A percentile compares a stretch with the other conserved stretches of the same genome.
phyloP scores from a whole-genome alignment of 1,284 basidiomycete genomes.

The Trametes polyzona region DNA sequence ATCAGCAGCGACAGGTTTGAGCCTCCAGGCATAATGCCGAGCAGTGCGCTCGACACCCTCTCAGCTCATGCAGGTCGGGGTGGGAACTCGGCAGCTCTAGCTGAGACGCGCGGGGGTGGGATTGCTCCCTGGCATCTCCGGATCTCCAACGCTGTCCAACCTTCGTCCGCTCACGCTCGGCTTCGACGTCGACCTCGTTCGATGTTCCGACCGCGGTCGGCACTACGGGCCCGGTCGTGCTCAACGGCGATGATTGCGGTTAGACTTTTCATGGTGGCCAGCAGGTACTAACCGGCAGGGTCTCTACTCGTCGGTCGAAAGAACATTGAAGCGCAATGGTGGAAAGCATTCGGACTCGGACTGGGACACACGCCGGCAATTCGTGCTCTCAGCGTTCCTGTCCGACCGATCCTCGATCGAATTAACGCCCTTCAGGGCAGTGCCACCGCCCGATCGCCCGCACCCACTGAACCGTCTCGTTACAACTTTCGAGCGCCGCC shows the following conservation, averaged over 20 bases:
- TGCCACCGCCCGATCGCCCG: not conserved
- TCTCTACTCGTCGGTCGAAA: not conserved
- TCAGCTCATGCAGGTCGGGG: too few relatives aligned
- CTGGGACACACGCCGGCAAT: not conserved
- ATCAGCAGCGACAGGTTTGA: not conserved
- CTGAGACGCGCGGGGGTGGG: too few relatives aligned
- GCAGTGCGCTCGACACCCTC: too few relatives aligned
- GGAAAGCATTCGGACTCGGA: not conserved
- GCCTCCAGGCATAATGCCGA: too few relatives aligned
- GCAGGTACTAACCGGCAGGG: not conserved
- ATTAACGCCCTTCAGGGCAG: not conserved
- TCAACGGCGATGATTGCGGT: too few relatives aligned
- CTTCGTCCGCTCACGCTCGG: too few relatives aligned
- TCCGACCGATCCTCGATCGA: not conserved
- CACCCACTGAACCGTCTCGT: too few relatives aligned
- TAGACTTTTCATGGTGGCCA: not conserved
- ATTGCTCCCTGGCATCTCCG: too few relatives aligned
- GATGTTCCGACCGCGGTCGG: slow-evolving; percentile 6
- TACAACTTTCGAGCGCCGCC: not conserved
- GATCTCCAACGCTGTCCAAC: too few relatives aligned
- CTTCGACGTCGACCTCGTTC: not conserved
- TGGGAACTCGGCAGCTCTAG: too few relatives aligned
- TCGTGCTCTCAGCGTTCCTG: too few relatives aligned
- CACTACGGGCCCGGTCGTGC: not conserved
- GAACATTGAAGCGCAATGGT: not conserved